Evolutionary conservation across 2,329 filamentous ascomycete species (phyloP), one percentile per base, ranked within the genome.

Genomic region (Aureobasidium uvarum): DNA sequence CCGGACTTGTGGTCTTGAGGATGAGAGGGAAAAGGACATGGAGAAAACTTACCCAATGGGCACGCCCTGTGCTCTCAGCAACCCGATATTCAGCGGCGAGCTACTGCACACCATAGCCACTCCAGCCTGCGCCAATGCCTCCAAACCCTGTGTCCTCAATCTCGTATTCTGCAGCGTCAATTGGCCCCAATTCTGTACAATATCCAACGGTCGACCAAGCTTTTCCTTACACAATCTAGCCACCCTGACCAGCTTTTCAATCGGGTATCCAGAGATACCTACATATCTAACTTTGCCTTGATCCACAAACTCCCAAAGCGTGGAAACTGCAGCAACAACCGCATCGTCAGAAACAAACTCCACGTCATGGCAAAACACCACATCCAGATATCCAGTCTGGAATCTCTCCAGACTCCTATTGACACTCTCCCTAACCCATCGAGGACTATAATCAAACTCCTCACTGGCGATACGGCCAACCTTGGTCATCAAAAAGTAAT

Each of bases 181-280:
- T 10, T 67, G 66, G 13, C 62, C 66, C 66, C 66, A 67, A 51
- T 50, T 62, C 63, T 67, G 66, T 36, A 96, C 90, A 5, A 86
- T 87, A 74, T 97, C 92, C 41, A 96, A 76, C 0, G 90, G 88
- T 77, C 94, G 90, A 54, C 90, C 91, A 0, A 91, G 94, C 77
- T 90, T 84, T 36, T 76, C 77, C 5, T 85, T 76, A 0, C 96
- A 79, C 77, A 86, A 80, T 74, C 92, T 89, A 1, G 92, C 89
- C 14, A 94, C 82, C 4, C 83, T 81, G 70, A 84, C 86, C 1
- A 96, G 83, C 2, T 86, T 80, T 10, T 85, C 81, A 2, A 96
- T 84, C 0, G 92, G 92, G 69, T 95, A 96, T 2, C 92, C 92
- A 25, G 89, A 92, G 73, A 96, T 95, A 36, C 93, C 93, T 23